Evolutionary conservation across 768 basidiomycete genomes (phyloP), one percentile per base, ranked within the genome.

Genomic region (Cyclocybe cylindracea): DNA sequence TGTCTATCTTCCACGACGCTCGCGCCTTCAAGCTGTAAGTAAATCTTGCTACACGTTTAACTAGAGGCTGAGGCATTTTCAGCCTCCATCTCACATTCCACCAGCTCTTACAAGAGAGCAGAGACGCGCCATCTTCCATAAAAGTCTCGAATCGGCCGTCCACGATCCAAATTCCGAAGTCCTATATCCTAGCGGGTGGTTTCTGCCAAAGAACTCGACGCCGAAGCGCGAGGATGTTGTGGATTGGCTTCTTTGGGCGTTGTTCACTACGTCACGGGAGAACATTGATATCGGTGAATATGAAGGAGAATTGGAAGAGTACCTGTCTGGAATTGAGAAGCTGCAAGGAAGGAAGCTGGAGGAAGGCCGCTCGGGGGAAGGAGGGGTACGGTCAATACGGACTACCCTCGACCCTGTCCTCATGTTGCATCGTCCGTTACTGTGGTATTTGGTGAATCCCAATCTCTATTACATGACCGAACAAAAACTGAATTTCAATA

Each of bases 211-310:
- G 1, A 46, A 65, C 44, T 24, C 39, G 6, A 16, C 47, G 47
- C 48, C 57, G 42, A 72, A 68, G 44, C 74, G 74, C 14, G 72
- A 78, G 13, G 84, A 87, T 53, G 65, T 79, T 37, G 42, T 70
- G 5, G 82, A 85, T 41, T 87, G 85, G 85, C 62, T 87, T n/a
- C 69, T 83, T 5, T 87, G 84, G 84, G 79, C 83, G 0, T 53
- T 87, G 18, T 87, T 85, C 61, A 77, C 77, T 1, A 64, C 71
- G 3, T 66, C 74, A 5, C 60, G 66, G 29, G 60, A 68, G 4
- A 60, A 68, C 8, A 41, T 55, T 4, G 47, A 56, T 16, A 53
- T 69, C 13, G 54, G 55, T 3, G 70, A 72, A 43, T 81, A 80
- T 75, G 60, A 66, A 10, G 79, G 79, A 2, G 85, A 86, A 60